Evolutionary conservation across 306 rosid species (phyloP).

Genomic region (Vigna unguiculata): DNA sequence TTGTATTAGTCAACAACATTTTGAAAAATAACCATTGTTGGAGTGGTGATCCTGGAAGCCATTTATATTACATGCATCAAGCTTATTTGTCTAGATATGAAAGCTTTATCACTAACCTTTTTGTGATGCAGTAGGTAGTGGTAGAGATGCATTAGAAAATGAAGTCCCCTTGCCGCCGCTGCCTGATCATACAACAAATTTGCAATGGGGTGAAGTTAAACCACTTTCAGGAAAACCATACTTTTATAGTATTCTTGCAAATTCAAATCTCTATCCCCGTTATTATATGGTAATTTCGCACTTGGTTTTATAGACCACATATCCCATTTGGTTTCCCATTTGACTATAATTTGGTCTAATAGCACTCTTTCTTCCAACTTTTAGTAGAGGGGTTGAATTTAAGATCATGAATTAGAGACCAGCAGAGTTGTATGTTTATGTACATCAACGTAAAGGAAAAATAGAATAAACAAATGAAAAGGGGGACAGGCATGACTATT

Average conservation of each 20-base stretch:
- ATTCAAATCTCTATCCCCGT: constrained; percentile 41
- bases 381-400: not conserved
- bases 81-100: not conserved
- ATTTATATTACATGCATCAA: not conserved
- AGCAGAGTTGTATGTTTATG: not conserved
- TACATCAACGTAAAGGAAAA: constrained; percentile 2
- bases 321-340: constrained; percentile 1
- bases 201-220: constrained; percentile 46
- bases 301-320: not conserved
- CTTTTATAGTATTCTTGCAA: constrained; percentile 42
- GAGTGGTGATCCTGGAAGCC: not conserved
- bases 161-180: not conserved
- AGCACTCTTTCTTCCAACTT: not conserved
- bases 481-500: not conserved
- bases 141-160: constrained; percentile 19
- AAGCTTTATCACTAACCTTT: not conserved
- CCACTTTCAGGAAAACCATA: constrained; percentile 64
- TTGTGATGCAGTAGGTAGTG: constrained; percentile 17
- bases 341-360: constrained; percentile 16
- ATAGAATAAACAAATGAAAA: not conserved
- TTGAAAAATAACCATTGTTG: not conserved
- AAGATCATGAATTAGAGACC: constrained; percentile 12
- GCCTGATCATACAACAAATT: constrained; percentile 10
- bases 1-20: not conserved
- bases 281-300: constrained; percentile 51